These are phyloP conservation scores for Colletotrichum brevisporum DNA, from an alignment of 2,329 filamentous ascomycete genomes.

Conservation along the genomic window DNA sequence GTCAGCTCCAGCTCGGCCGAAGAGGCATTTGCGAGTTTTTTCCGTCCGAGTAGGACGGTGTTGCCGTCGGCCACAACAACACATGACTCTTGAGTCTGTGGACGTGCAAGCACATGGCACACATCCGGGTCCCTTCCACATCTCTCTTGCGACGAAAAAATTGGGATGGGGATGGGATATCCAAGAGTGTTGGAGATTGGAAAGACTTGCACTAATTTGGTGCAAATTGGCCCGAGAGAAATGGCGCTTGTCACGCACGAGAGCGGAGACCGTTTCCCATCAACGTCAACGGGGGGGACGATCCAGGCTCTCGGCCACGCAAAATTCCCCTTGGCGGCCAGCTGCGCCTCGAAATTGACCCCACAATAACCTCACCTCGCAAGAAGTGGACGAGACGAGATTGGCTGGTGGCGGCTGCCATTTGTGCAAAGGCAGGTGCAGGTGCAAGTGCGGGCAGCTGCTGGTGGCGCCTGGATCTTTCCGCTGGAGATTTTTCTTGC, in stretches of 20 bases:
- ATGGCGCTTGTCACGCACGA: constrained; percentile 31
- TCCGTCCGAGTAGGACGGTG: too few species aligned
- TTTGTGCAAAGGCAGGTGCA: too few species aligned
- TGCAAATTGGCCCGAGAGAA: constrained; percentile 29
- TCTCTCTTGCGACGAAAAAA: too few species aligned
- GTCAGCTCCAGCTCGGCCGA: too few species aligned
- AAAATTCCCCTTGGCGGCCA: constrained; percentile 31
- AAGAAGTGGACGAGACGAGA: background rate
- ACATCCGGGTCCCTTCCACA: too few species aligned
- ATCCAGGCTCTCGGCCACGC: constrained; percentile 26
- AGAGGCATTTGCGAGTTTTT: too few species aligned
- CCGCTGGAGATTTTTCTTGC: constrained; percentile 10
- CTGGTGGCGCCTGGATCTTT: constrained; percentile 9
- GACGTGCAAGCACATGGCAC: too few species aligned
- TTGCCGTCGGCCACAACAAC: too few species aligned
- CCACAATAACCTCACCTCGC: constrained; percentile 4
- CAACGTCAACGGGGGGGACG: constrained; percentile 15
- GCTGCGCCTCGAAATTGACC: constrained; percentile 24
- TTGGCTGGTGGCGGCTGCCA: too few species aligned
- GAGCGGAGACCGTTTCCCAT: constrained; percentile 26
- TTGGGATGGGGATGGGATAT: constrained; percentile 12
- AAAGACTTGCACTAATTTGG: background rate
- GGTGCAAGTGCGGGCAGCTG: background rate
- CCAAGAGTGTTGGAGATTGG: constrained; percentile 25
- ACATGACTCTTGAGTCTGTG: too few species aligned